Evolutionary conservation across 805 yeast species (phyloP).

Genomic region (Candida oleophila): DNA sequence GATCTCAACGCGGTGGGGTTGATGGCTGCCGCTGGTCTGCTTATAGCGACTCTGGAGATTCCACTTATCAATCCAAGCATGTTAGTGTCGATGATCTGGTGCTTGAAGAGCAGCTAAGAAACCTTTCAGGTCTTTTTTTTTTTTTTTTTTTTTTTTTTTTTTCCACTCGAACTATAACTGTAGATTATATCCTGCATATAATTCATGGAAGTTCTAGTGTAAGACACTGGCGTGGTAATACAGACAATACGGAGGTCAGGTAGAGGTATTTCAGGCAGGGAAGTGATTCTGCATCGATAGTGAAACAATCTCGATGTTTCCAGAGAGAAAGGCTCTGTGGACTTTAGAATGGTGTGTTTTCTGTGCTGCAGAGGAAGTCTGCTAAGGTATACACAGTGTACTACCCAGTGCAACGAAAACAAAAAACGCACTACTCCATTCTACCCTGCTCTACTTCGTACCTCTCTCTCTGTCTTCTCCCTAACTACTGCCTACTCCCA

Average conservation of each 20-base stretch:
- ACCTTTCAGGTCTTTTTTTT: neutral
- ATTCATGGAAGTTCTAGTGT: too few relatives aligned
- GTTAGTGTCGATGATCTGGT: neutral
- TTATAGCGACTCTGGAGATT: neutral
- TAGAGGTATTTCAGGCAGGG: too few relatives aligned
- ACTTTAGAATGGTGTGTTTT: too few relatives aligned
- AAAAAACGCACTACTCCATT: neutral
- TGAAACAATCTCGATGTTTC: too few relatives aligned
- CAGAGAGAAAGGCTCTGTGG: too few relatives aligned
- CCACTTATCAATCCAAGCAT: conserved; percentile 1
- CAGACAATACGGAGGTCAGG: too few relatives aligned
- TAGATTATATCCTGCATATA: neutral
- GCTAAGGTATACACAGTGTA: too few relatives aligned
- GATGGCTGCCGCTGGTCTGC: neutral
- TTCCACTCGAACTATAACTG: neutral
- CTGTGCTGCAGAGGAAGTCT: too few relatives aligned
- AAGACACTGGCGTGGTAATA: too few relatives aligned
- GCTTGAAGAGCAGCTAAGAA: too few relatives aligned
- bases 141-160: neutral
- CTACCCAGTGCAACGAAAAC: neutral
- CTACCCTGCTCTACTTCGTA: neutral
- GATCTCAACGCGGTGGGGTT: neutral
- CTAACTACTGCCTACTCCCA: neutral
- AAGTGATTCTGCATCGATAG: too few relatives aligned
- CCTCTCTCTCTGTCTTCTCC: neutral